A percentile compares a stretch with the other conserved stretches of the same genome.
Evolutionary conservation across 768 basidiomycete species (phyloP).

Genomic region (Vishniacozyma victoriae): DNA sequence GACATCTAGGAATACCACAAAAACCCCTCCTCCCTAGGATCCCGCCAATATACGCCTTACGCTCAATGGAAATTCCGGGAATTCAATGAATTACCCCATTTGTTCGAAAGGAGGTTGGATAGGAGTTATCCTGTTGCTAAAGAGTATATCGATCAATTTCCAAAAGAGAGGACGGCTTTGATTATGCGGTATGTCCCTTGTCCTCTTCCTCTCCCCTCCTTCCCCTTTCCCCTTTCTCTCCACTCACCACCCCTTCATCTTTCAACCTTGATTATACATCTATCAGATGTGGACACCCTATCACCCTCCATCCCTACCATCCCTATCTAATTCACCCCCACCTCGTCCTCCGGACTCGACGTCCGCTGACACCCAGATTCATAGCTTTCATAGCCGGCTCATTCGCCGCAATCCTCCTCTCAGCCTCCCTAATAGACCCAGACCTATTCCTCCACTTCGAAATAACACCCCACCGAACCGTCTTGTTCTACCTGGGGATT

Average conservation of each 20-base stretch:
- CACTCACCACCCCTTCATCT: neutral
- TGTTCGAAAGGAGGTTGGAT: conserved; percentile 78
- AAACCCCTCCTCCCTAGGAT: conserved; percentile 90
- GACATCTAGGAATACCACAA: conserved; percentile 85
- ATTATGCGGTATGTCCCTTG: conserved; percentile 69
- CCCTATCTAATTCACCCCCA: too few species aligned
- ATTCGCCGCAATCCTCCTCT: conserved; percentile 88
- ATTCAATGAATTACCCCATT: conserved; percentile 94
- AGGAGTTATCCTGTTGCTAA: conserved; percentile 83
- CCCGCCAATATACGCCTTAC: conserved; percentile 85
- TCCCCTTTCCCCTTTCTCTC: too few species aligned
- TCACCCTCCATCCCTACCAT: too few species aligned
- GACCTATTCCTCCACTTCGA: conserved; percentile 91
- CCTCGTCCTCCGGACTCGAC: too few species aligned
- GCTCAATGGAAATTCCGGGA: conserved; percentile 99
- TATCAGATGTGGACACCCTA: neutral
- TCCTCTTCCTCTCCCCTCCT: too few species aligned
- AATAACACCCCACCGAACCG: conserved; percentile 84
- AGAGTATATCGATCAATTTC: conserved; percentile 96
- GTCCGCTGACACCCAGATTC: conserved; percentile 65
- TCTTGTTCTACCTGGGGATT: conserved; percentile 83
- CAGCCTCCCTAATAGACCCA: conserved; percentile 87
- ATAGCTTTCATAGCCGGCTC: conserved; percentile 94
- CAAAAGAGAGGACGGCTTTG: conserved; percentile 84
- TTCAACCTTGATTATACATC: neutral